These are phyloP conservation scores for Dictyostelium capitatum DNA, from an alignment of 78 protist species.

Conservation along the genomic window DNA sequence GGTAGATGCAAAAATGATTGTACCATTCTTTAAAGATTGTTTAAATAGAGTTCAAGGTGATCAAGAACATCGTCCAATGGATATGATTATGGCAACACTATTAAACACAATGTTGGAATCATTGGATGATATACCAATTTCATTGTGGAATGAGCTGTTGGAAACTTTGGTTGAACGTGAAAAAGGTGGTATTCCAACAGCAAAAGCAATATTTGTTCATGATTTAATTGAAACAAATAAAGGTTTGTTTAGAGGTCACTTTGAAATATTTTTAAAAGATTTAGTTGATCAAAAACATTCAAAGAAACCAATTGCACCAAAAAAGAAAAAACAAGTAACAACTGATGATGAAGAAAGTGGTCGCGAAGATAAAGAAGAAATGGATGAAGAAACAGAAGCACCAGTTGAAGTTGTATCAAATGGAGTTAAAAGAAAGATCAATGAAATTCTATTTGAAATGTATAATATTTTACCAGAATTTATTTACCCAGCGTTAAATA, in stretches of 20 bases:
- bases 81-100: neutral
- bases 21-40: slow-evolving; percentile 17
- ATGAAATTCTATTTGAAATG: slow-evolving; percentile 44
- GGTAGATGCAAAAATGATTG: neutral
- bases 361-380: no score
- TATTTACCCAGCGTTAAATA: neutral
- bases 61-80: slow-evolving; percentile 10
- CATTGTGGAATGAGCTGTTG: slow-evolving; percentile 7
- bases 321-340: neutral
- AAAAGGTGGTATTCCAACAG: slow-evolving; percentile 4
- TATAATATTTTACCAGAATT: slow-evolving; percentile 9
- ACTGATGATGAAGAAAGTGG: neutral
- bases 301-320: neutral
- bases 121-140: neutral
- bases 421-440: neutral
- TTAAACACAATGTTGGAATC: slow-evolving; percentile 22
- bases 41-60: slow-evolving; percentile 3
- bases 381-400: neutral
- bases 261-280: neutral
- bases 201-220: slow-evolving; percentile 15
- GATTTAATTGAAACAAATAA: neutral
- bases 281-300: neutral
- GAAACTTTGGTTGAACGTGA: slow-evolving; percentile 29
- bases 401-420: neutral
- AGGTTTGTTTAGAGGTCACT: neutral